Base-by-base conservation (phyloP, 2,329 filamentous ascomycete species). In the Dryadomyces sulphureus region DNA sequence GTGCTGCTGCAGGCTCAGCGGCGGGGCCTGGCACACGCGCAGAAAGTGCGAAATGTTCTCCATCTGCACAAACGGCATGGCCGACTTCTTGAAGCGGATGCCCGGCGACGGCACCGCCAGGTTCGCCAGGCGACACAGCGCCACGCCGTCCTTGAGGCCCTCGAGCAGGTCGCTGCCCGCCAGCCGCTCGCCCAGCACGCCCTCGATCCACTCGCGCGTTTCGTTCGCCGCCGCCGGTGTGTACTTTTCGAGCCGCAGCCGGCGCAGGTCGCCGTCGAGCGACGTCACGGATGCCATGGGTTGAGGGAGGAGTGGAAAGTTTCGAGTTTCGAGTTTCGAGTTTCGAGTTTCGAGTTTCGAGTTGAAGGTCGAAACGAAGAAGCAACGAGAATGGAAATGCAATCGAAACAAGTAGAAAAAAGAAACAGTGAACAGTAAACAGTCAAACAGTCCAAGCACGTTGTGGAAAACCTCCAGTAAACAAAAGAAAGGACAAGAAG, bases 21-120 rank as follows among this genome's bases (percentile, higher is more conserved):
- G 92, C 22, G 84, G 77, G 43, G 76, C 69, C 63, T 94, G 85
- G 68, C 89, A 94, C 49, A 87, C 88, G 57, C 77, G 79, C 45
- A 98, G 77, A 65, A 95, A 98, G 59, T 94, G 86, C 5, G 89
- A 93, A 59, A 98, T 95, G 61, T 98, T 98, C 63, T 98, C 92
- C 89, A 96, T 96, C 64, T 98, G 92, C 36, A 96, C 90, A 60
- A 98, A 98, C 0, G 92, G 92, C 90, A 96, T 96, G 36, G 79
- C 67, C 1, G 89, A 94, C 59, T 82, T 73, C 66, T 96, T 96
- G 74, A 84, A 96, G 62, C 82, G 87, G 65, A 94, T 76, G 27
- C 82, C 82, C 0, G 85, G 84, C 16, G 81, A 76, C 22, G 85
- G 84, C 34, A 83, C 64, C 27, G 77, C 84, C 47, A 90, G 72